Conservation (phyloP, 2,329 filamentous ascomycete species). For the Aspergillus felis region DNA sequence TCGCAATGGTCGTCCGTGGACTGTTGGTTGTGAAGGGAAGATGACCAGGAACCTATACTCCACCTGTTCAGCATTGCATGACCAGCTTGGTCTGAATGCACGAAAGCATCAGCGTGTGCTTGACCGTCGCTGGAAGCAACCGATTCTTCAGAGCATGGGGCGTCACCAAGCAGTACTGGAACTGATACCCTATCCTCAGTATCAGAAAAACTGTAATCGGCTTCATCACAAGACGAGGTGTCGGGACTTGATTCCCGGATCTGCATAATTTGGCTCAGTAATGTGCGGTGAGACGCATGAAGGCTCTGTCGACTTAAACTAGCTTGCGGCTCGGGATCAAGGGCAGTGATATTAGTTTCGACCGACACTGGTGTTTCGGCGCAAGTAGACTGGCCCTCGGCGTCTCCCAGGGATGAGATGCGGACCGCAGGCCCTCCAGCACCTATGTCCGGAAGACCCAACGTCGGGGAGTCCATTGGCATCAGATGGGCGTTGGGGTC, state of each 20-base stretch:
- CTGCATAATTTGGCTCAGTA: slow-evolving; percentile 47
- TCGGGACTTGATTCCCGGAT: slow-evolving; percentile 46
- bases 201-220: slow-evolving; percentile 41
- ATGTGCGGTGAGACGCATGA: slow-evolving; percentile 35
- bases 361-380: slow-evolving; percentile 58
- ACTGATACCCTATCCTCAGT: slow-evolving; percentile 53
- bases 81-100: slow-evolving; percentile 15
- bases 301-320: slow-evolving; percentile 43
- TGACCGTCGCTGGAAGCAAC: slow-evolving; percentile 29
- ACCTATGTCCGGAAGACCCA: slow-evolving; percentile 29
- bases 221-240: slow-evolving; percentile 37
- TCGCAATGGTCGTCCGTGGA: slow-evolving; percentile 33
- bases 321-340: slow-evolving; percentile 68
- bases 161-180: slow-evolving; percentile 51
- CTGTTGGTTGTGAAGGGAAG: slow-evolving; percentile 35
- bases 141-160: slow-evolving; percentile 39
- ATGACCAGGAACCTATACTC: slow-evolving; percentile 46
- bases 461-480: slow-evolving; percentile 42
- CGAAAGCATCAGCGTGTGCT: slow-evolving; percentile 19
- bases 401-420: not conserved
- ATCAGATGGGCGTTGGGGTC: slow-evolving; percentile 14
- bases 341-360: slow-evolving; percentile 57
- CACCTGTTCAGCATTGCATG: slow-evolving; percentile 32
- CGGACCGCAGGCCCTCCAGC: slow-evolving; percentile 7
- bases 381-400: slow-evolving; percentile 20